Percentiles rank a stretch among this genome's conserved stretches.
phyloP scores from a whole-genome alignment of 306 rosid genomes.

The Leucaena leucocephala region DNA sequence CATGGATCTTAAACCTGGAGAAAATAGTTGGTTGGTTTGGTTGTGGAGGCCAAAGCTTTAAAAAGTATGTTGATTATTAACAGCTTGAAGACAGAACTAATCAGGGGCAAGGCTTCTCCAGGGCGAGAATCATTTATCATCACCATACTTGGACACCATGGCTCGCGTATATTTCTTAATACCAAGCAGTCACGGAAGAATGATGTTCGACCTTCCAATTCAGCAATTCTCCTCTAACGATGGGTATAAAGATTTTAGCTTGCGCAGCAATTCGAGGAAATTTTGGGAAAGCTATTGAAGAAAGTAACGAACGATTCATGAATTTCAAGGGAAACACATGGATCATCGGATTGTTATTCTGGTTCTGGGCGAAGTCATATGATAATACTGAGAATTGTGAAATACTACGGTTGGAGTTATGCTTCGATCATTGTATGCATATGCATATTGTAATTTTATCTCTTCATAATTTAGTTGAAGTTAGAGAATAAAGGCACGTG shows the following conservation, averaged over 20 bases:
- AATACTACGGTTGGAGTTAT: conserved; percentile 31
- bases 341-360: conserved; percentile 11
- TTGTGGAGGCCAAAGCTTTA: conserved; percentile 64
- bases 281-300: background rate
- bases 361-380: conserved; percentile 20
- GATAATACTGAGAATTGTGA: conserved; percentile 21
- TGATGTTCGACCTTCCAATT: conserved; percentile 24
- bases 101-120: conserved; percentile 35
- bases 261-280: conserved; percentile 5
- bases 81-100: conserved; percentile 27
- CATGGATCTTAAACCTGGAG: conserved; percentile 49
- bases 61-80: conserved; percentile 53
- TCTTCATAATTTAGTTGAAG: background rate
- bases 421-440: background rate
- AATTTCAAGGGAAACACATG: conserved; percentile 28
- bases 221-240: conserved; percentile 31
- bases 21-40: conserved; percentile 60
- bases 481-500: background rate
- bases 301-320: conserved; percentile 25
- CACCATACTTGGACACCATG: conserved; percentile 18
- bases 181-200: conserved; percentile 7
- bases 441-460: background rate
- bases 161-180: conserved; percentile 21
- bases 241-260: conserved; percentile 24
- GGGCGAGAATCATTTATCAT: conserved; percentile 31